Base-by-base conservation (phyloP, 1,284 basidiomycete species). In the Phenoliferia sp. region DNA sequence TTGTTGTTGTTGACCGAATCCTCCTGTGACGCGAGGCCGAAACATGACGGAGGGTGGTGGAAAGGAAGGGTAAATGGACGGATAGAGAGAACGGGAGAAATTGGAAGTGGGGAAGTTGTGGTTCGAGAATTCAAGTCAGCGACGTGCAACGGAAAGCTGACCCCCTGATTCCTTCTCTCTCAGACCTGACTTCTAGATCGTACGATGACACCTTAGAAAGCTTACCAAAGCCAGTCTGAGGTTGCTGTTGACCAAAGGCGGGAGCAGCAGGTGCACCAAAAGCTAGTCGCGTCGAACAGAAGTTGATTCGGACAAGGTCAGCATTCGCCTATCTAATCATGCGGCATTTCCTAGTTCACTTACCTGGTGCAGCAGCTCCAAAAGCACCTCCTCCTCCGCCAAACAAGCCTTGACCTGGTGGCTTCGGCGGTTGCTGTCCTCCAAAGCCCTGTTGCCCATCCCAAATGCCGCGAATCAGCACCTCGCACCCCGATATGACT, bases 151-250 rank as follows among this genome's bases (percentile, higher is more conserved):
- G 39, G 12, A 44, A 44, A 44, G 39, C 39, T n/a, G n/a, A n/a
- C n/a, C n/a, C n/a, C n/a, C n/a, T n/a, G 39, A 44, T 12, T 22
- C 39, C 15, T 12, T 12, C 39, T 44, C 39, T 12, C 39, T 44
- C 39, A 12, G 39, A 15, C 39, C 22, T 22, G 39, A 44, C 39
- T 44, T 22, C 15, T 44, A 12, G 22, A 44, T 44, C 39, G 22
- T 22, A 44, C 15, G 15, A 44, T 22, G 22, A 22, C 39, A 44
- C 22, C 15, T 44, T 15, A 12, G 39, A 12, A 16, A 33, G 36
- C 69, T 63, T 26, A 71, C 70, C 67, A 61, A 71, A 71, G 0
- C 63, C 66, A 12, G 70, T 66, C 35, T 48, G 64, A 29, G 69
- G 58, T n/a, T 63, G 68, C 39, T 62, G 66, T 26, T 69, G 68